Base-by-base conservation (phyloP, 441 rosid genomes). In the Populus trichocarpa region DNA sequence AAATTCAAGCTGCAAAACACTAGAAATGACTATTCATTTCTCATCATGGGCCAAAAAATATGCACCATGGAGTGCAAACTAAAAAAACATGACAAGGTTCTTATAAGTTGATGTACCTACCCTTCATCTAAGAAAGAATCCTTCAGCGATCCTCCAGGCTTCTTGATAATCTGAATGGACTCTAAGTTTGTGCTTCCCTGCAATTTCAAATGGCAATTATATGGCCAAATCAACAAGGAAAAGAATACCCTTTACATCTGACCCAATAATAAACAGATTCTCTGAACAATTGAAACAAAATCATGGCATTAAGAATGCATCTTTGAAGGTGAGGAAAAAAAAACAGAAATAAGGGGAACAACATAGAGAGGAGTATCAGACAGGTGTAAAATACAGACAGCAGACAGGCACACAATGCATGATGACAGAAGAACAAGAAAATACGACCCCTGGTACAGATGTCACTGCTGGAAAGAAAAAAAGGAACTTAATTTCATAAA, bases 111-210 rank as follows among this genome's bases (percentile, higher is more conserved):
- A 46, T 46, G 71, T 30, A 28, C 90, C 80, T 82, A 92, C 98
- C 98, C 98, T 84, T 94, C 98, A 90, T 94, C 98, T 79, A 94
- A 85, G 84, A 94, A 94, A 26, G 98, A 94, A 87, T 91, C 98
- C 78, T 40, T 90, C 25, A 92, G 83, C 33, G 96, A 90, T 76
- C 98, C 97, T 82, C 98, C 98, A 30, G 97, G 96, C 84, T 94
- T 94, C 90, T 92, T 94, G 82, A 94, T 92, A 78, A 93, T 92
- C 75, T 94, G 98, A 83, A 94, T 92, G 73, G 98, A 75, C 83
- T 94, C 98, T 76, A 94, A 84, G 84, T 94, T 92, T 57, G 98
- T 94, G 87, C 97, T 92, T 32, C 98, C 97, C 98, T 94, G 85
- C 78, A 77, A 74, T 78, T 72, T 23, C 71, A 68, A 68, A 22